Conservation (phyloP, 192 early-diverging fungal genomes). For the Coemansia sp. region DNA sequence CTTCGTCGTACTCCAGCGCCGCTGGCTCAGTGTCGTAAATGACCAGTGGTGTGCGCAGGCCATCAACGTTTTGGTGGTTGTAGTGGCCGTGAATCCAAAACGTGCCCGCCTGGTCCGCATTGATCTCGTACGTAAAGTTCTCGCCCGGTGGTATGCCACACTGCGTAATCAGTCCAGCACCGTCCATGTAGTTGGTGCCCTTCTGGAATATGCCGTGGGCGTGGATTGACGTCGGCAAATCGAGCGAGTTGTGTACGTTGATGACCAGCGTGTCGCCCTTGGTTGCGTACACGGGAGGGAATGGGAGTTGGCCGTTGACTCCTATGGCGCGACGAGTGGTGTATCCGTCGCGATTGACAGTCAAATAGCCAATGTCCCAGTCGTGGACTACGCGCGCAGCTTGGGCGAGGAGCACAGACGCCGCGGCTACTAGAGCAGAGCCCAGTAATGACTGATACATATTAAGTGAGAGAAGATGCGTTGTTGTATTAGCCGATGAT, state of each 20-base stretch:
- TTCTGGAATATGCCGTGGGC: constrained; percentile 75
- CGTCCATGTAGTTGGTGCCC: constrained; percentile 63
- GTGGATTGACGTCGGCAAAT: constrained; percentile 61
- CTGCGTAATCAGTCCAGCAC: constrained; percentile 62
- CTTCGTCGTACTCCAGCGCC: constrained; percentile 63
- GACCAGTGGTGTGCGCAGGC: constrained; percentile 66
- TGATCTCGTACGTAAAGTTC: constrained; percentile 63
- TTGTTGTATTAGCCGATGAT: neutral
- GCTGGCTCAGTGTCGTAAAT: constrained; percentile 55
- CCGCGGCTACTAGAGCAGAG: neutral
- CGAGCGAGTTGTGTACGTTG: constrained; percentile 46
- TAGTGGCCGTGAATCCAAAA: constrained; percentile 78
- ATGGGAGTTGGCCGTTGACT: constrained; percentile 62
- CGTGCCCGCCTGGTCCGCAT: constrained; percentile 57
- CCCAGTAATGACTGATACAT: neutral
- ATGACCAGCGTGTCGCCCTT: constrained; percentile 26
- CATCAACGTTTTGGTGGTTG: constrained; percentile 71
- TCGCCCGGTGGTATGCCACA: constrained; percentile 66
- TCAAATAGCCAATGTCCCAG: constrained; percentile 63
- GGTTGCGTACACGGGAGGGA: constrained; percentile 10
- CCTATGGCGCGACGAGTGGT: constrained; percentile 57
- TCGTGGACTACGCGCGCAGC: constrained; percentile 13
- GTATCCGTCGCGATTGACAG: constrained; percentile 62
- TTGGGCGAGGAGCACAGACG: neutral
- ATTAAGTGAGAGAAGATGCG: neutral